A percentile compares a stretch with the other conserved stretches of the same genome.
These are phyloP conservation scores for Fusarium equiseti DNA, from an alignment of 2,329 filamentous ascomycete species.

Conservation along the genomic window DNA sequence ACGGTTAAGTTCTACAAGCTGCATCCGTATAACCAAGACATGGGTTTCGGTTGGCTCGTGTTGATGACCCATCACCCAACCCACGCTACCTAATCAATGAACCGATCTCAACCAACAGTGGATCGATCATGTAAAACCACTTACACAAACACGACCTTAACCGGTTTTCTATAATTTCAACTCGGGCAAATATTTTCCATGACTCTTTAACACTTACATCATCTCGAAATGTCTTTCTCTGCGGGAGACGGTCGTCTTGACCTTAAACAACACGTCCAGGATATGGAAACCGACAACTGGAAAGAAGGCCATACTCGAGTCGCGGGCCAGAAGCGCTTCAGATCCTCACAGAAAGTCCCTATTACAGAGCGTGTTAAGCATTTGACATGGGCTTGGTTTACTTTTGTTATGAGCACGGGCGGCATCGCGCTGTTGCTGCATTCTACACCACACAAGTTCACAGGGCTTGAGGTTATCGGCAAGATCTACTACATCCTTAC, in stretches of 20 bases:
- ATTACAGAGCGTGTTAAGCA: conserved; percentile 44
- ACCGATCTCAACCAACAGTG: conserved; percentile 12
- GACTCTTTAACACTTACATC: background rate
- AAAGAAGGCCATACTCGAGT: conserved; percentile 46
- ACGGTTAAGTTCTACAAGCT: background rate
- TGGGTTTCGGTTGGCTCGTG: background rate
- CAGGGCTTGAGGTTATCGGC: conserved; percentile 61
- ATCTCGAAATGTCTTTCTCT: conserved; percentile 20
- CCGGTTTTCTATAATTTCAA: background rate
- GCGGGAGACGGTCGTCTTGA: conserved; percentile 20
- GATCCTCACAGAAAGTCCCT: conserved; percentile 27
- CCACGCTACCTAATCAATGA: conserved; percentile 3
- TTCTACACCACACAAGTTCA: conserved; percentile 58
- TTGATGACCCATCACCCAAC: conserved; percentile 11
- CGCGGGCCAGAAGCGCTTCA: conserved; percentile 40
- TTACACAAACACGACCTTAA: background rate
- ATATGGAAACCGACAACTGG: conserved; percentile 44
- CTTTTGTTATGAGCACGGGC: conserved; percentile 52
- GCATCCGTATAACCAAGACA: background rate
- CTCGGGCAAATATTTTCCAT: background rate
- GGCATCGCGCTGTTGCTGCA: conserved; percentile 49
- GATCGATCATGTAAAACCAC: conserved; percentile 2
- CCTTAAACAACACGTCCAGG: conserved; percentile 35
- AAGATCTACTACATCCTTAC: conserved; percentile 63
- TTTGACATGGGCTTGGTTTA: conserved; percentile 52